Percentiles rank a stretch among this genome's conserved stretches.
phyloP scores from a whole-genome alignment of 306 rosid species.

The Canavalia gladiata region DNA sequence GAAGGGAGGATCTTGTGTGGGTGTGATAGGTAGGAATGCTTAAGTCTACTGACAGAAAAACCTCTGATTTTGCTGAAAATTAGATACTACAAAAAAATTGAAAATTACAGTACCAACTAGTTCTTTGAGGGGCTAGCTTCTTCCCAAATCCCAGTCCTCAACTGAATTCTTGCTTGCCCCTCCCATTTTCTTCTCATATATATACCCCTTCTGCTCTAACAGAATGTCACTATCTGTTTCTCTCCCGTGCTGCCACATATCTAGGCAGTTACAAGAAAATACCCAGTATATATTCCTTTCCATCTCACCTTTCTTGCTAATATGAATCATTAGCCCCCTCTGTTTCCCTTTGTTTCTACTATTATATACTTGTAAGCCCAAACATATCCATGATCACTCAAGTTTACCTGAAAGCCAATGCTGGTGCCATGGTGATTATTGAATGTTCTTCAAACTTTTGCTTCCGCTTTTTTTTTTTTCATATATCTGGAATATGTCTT shows the following conservation, averaged over 20 bases:
- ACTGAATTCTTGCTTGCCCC: neutral
- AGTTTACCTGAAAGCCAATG: neutral
- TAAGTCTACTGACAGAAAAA: neutral
- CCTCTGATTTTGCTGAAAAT: neutral
- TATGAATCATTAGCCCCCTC: neutral
- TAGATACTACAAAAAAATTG: neutral
- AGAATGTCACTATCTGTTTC: neutral
- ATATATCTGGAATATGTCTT: neutral
- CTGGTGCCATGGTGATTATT: neutral
- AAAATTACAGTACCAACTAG: neutral
- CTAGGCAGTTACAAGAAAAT: neutral
- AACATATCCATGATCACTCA: neutral
- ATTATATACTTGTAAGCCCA: neutral
- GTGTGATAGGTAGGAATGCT: neutral
- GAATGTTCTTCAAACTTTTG: neutral
- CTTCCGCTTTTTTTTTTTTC: neutral
- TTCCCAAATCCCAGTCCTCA: neutral
- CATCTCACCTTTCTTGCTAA: neutral
- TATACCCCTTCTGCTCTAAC: neutral
- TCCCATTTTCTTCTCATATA: neutral
- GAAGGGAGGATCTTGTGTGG: constrained; percentile 3
- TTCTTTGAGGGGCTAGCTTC: neutral
- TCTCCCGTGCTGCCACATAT: neutral
- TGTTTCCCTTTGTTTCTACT: neutral
- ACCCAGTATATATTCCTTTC: neutral